Evolutionary conservation across 1,284 basidiomycete species (phyloP).

Genomic region (Cutaneotrichosporon cyanovorans): DNA sequence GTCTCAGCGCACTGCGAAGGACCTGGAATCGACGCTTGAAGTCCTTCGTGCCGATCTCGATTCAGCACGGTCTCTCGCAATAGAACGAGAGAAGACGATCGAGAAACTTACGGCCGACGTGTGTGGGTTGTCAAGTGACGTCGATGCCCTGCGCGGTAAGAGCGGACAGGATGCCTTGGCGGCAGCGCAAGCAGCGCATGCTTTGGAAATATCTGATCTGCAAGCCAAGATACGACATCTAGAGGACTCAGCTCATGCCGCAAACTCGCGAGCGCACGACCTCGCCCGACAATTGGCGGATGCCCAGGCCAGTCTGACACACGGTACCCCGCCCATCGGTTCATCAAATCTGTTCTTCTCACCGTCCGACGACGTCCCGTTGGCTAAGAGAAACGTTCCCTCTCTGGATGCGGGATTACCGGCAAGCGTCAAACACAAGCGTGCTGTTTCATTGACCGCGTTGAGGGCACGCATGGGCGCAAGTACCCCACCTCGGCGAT

Average conservation of each 20-base stretch:
- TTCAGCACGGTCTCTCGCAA: neutral
- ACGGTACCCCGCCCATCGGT: slow-evolving; percentile 1
- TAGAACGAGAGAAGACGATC: slow-evolving; percentile 5
- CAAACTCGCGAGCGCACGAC: slow-evolving; percentile 60
- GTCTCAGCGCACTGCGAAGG: neutral
- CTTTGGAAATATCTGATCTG: slow-evolving; percentile 67
- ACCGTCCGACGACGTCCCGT: neutral
- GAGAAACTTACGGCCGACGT: slow-evolving; percentile 5
- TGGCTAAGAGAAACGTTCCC: neutral
- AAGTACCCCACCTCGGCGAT: neutral
- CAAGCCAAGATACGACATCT: slow-evolving; percentile 67
- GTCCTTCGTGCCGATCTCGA: slow-evolving; percentile 9
- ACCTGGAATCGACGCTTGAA: neutral
- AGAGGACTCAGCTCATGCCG: slow-evolving; percentile 64
- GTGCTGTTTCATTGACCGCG: slow-evolving; percentile 75
- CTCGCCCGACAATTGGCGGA: slow-evolving; percentile 57
- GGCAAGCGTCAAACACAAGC: slow-evolving; percentile 69
- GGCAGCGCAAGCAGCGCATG: slow-evolving; percentile 56
- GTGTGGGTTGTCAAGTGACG: neutral
- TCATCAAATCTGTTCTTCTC: slow-evolving; percentile 3
- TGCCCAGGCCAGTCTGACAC: slow-evolving; percentile 12
- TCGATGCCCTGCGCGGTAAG: neutral
- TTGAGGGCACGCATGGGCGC: slow-evolving; percentile 71
- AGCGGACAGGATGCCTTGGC: slow-evolving; percentile 4
- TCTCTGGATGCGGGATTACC: slow-evolving; percentile 59